Base-by-base conservation (phyloP, 2,329 filamentous ascomycete species). In the Annulohypoxylon truncatum region DNA sequence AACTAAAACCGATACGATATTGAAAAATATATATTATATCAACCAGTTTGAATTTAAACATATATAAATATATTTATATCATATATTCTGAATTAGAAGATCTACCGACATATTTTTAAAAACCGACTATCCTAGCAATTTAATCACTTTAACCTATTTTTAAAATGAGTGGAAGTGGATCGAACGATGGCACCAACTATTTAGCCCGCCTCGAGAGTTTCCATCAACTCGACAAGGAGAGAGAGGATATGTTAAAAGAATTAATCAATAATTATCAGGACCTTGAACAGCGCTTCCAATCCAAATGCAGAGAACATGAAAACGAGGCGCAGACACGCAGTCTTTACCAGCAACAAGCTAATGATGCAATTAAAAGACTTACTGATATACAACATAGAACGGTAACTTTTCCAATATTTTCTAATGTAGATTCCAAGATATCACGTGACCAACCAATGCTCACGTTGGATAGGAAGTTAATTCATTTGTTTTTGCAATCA, bases 241-340 rank as follows among this genome's bases (percentile, higher is more conserved):
- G 66, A 26, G 59, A 69, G 3, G 60, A 66, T 29, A 46, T 69
- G 47, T 53, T 66, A 46, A 66, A 64, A 46, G 63, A 66, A 10
- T 48, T 69, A 51, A 42, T 66, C 33, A 35, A 47, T 22, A 64
- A 64, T 22, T 61, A 58, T 12, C 40, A 64, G n/a, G 52, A 66
- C 9, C 63, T 69, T 7, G 54, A 66, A 24, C 35, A 55, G 3
- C 66, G 66, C 18, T 55, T 66, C 40, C 56, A 69, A 28, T 42
- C 42, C 28, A 69, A 69, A 53, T 64, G 55, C 33, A 54, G 61
- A 28, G 63, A 64, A 44, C 66, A 57, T 28, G 56, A 66, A 6
- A 47, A 66, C 28, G 63, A 69, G 20, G 53, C 20, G 9, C 59
- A 66, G 40, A 64, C 63, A 8, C 63, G 66, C 0, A n/a, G 22